Percentiles rank a stretch among this genome's conserved stretches.
phyloP scores from a whole-genome alignment of 345 rosid species.

The Excoecaria agallocha region DNA sequence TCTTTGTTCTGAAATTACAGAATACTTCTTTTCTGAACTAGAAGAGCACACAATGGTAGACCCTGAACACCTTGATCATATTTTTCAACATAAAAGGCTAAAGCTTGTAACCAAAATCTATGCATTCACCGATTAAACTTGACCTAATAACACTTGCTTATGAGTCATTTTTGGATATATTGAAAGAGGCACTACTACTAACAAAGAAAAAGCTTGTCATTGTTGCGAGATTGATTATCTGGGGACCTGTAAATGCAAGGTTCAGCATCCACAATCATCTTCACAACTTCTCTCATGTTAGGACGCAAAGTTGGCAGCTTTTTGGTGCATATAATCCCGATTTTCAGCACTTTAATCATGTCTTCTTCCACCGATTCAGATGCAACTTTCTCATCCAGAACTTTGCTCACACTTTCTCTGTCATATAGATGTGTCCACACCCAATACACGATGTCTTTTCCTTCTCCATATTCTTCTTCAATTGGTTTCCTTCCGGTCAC shows the following conservation, averaged over 20 bases:
- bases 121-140: not conserved
- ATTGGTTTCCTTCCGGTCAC: constrained; percentile 52
- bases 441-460: constrained; percentile 74
- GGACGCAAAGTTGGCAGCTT: constrained; percentile 80
- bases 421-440: constrained; percentile 52
- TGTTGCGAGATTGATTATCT: constrained; percentile 23
- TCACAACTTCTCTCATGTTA: constrained; percentile 74
- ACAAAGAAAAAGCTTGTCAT: not conserved
- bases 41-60: no score
- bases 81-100: not conserved
- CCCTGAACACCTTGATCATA: no score
- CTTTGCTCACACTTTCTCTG: constrained; percentile 44
- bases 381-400: constrained; percentile 51
- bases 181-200: not conserved
- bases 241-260: constrained; percentile 38
- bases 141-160: not conserved
- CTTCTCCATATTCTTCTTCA: constrained; percentile 77
- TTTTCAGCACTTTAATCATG: constrained; percentile 71
- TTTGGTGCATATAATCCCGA: constrained; percentile 67
- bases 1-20: no score
- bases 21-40: no score
- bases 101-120: not conserved
- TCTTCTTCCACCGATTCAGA: constrained; percentile 36
- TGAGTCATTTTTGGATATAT: constrained; percentile 4
- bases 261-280: constrained; percentile 71